These are phyloP conservation scores for Brettanomyces custersianus DNA, from an alignment of 805 yeast genomes.

Conservation along the genomic window DNA sequence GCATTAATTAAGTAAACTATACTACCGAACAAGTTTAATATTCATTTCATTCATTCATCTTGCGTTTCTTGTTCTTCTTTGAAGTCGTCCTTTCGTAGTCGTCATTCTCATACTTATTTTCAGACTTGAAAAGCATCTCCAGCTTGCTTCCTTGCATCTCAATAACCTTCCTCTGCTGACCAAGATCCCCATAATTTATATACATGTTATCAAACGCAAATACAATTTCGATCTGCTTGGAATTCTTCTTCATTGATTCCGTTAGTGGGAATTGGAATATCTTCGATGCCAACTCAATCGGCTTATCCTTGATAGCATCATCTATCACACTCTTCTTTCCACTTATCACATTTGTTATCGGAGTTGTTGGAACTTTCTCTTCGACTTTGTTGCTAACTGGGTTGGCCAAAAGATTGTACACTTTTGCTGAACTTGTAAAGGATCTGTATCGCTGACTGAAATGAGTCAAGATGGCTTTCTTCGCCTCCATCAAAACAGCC, in stretches of 20 bases:
- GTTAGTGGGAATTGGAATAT: conserved; percentile 14
- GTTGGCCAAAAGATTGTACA: conserved; percentile 15
- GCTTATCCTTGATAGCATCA: conserved; percentile 5
- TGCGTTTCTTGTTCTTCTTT: conserved; percentile 1
- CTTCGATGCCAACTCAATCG: conserved; percentile 8
- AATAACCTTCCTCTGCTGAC: conserved; percentile 21
- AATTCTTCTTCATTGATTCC: conserved; percentile 16
- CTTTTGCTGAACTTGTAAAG: conserved; percentile 22
- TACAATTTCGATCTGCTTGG: conserved; percentile 21
- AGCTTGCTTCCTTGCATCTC: conserved; percentile 21
- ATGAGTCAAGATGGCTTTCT: conserved; percentile 72
- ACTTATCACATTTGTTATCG: too few relatives aligned
- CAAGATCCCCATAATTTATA: conserved; percentile 35
- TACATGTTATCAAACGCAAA: conserved; percentile 66
- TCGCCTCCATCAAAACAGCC: conserved; percentile 62
- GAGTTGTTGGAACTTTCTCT: neutral
- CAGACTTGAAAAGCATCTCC: conserved; percentile 18
- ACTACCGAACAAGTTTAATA: neutral
- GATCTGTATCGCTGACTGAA: conserved; percentile 84
- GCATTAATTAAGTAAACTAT: neutral
- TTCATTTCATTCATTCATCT: neutral
- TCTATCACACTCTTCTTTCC: too few relatives aligned
- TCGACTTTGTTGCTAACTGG: conserved; percentile 6
- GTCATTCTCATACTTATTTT: conserved; percentile 15
- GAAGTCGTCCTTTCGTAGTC: conserved; percentile 3